Evolutionary conservation across 2,329 filamentous ascomycete genomes (phyloP).

Genomic region (Coniochaeta sp.): DNA sequence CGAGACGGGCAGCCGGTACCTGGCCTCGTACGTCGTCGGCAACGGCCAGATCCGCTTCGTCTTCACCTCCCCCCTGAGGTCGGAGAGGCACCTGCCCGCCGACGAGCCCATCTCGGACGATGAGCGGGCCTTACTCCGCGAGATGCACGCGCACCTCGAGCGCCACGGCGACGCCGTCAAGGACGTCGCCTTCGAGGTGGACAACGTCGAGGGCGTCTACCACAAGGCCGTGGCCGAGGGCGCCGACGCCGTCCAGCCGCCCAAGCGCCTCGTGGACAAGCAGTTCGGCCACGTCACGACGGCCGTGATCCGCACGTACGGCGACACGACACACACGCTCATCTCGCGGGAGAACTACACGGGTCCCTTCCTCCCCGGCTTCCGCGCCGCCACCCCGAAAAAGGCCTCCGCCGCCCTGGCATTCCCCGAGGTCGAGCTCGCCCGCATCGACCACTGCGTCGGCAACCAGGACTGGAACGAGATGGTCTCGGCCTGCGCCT

Average conservation of each 20-base stretch:
- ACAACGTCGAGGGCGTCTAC: conserved; percentile 79
- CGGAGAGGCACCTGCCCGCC: conserved; percentile 41
- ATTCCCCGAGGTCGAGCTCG: conserved; percentile 60
- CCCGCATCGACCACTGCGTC: conserved; percentile 89
- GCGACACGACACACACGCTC: conserved; percentile 90
- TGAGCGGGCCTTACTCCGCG: conserved; percentile 59
- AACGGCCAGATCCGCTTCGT: conserved; percentile 76
- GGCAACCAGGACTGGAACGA: conserved; percentile 95
- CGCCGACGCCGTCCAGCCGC: conserved; percentile 55
- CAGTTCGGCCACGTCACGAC: conserved; percentile 60
- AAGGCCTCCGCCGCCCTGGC: conserved; percentile 23
- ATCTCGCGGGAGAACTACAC: conserved; percentile 65
- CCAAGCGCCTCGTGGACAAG: conserved; percentile 47
- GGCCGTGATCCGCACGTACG: conserved; percentile 84
- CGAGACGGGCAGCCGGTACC: conserved; percentile 75
- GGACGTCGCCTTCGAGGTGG: conserved; percentile 92
- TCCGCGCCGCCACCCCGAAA: conserved; percentile 45
- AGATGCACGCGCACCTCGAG: conserved; percentile 78
- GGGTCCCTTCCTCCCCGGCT: conserved; percentile 80
- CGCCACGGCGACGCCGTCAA: conserved; percentile 90
- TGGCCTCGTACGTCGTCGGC: conserved; percentile 77
- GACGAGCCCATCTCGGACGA: conserved; percentile 56
- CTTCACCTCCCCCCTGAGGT: conserved; percentile 74
- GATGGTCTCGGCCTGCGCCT: conserved; percentile 61
- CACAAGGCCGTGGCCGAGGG: conserved; percentile 60